Conservation (phyloP, 1,284 basidiomycete genomes). For the Apiotrichum porosum region DNA sequence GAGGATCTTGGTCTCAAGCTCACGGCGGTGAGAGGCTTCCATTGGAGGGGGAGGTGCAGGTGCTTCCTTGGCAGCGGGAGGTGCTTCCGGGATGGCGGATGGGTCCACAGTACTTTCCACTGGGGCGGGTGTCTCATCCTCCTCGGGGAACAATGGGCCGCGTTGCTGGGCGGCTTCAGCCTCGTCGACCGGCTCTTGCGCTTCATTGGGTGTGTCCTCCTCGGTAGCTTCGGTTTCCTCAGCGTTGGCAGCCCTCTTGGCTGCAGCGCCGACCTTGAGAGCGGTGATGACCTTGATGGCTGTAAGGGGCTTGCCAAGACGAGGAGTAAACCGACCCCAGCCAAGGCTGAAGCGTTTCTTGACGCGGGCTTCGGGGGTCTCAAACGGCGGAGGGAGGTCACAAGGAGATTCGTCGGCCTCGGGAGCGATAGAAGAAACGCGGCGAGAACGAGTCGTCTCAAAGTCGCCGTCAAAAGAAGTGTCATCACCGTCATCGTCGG, state of each 20-base stretch:
- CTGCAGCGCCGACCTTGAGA: neutral
- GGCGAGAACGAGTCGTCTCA: neutral
- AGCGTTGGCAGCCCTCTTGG: neutral
- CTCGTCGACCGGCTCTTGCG: neutral
- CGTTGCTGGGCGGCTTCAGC: neutral
- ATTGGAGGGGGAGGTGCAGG: conserved; percentile 7
- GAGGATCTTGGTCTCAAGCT: conserved; percentile 48
- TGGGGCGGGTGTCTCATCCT: neutral
- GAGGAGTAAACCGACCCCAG: conserved; percentile 32
- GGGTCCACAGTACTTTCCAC: neutral
- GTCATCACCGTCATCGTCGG: conserved; percentile 1
- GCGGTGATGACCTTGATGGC: conserved; percentile 10
- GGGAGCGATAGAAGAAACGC: conserved; percentile 18
- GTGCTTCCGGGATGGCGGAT: neutral
- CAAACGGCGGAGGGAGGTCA: conserved; percentile 6
- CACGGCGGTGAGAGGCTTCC: conserved; percentile 37
- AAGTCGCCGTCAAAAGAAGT: conserved; percentile 8
- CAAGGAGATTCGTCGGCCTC: conserved; percentile 36
- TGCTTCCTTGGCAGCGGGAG: neutral
- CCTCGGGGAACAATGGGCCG: neutral
- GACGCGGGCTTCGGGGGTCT: conserved; percentile 9
- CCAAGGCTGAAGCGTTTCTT: conserved; percentile 25
- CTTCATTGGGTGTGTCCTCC: neutral
- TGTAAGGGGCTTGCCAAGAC: conserved; percentile 12
- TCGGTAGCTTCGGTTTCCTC: neutral